Base-by-base conservation (phyloP, 805 yeast genomes). In the Saccharomycopsis sp. region DNA sequence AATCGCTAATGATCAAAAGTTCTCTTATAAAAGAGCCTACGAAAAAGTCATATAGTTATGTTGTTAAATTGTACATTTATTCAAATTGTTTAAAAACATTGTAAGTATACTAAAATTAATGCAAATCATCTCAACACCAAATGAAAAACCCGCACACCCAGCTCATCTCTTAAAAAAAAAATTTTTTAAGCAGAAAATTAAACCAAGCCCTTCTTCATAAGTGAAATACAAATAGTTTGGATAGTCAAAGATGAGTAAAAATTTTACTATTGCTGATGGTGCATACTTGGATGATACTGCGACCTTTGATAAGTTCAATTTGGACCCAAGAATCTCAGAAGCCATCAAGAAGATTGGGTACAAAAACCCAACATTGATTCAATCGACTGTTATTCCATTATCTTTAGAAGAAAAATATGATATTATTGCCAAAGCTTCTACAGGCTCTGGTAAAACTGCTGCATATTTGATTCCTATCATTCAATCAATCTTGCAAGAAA, bases 391-490 rank as follows among this genome's bases (percentile, higher is more conserved):
- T n/a, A 85, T 92, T 45, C 95, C 94, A 32, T 63, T 92, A 37
- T 96, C 98, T 1, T 62, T 92, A 39, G 82, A 85, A 49, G 92
- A 89, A 50, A 83, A 80, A 55, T 79, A 87, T 63, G 99, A 92
- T 61, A 76, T 92, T 38, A 96, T 92, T 53, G 99, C 97, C 14
- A 97, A 97, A 67, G 99, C 99, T 27, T 95, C 85, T 19, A 92
- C 99, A 3, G 99, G 99, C 66, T 89, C 97, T 17, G 99, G 99
- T 72, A 92, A 92, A 60, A 92, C 99, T 19, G 98, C 96, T 2
- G 99, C 99, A 1, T 92, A 86, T 58, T 79, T 92, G 80, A 82
- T 92, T 41, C 98, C 98, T 5, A 79, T 92, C 14, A 59, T 92
- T 31, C 94, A 92, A 58, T 70, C 76, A 31, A 72, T 92, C 31